Base-by-base conservation (phyloP, 108 stramenopile genomes). In the Bacterosira constricta region DNA sequence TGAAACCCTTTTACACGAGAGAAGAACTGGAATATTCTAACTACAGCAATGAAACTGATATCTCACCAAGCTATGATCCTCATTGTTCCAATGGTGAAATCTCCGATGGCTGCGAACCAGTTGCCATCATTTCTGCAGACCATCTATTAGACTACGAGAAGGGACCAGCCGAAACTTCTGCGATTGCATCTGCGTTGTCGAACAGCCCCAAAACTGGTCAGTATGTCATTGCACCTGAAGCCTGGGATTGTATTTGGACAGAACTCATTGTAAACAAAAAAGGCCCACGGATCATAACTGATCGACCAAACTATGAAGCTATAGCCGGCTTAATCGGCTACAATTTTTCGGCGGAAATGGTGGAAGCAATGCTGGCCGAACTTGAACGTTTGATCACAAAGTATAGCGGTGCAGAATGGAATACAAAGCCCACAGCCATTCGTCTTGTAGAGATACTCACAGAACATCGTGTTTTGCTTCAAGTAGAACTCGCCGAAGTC, bases 81-180 rank as follows among this genome's bases (percentile, higher is more conserved):
- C 53, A 66, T n/a, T 79, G 71, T 47, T 50, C 62, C 8, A 37
- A 60, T 27, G 46, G 58, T 18, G 69, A 71, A 20, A 32, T 77
- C 38, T 59, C 71, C 35, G 71, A 55, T 29, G 77, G 77, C 13
- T 79, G 71, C 21, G 63, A 60, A 36, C 77, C 77, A 0, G 77
- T 79, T 1, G 65, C 56, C n/a, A 57, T 79, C 2, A 59, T 79
- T 20, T 73, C 71, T 4, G 71, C 71, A 7, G 77, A 79, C 21
- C 63, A 77, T n/a, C 52, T 77, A 7, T 29, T 31, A 30, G 70
- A 69, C n/a, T 57, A 53, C 35, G 34, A 12, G 6, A 29, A 25
- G 15, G 69, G 69, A 8, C 42, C 62, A 6, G 47, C 62, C 9
- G 69, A 71, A 31, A 77, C 69, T 5, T 30, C 17, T 17, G 2